These are phyloP conservation scores for Paramecium sonneborni DNA, from an alignment of 73 alveolate species.

Conservation along the genomic window DNA sequence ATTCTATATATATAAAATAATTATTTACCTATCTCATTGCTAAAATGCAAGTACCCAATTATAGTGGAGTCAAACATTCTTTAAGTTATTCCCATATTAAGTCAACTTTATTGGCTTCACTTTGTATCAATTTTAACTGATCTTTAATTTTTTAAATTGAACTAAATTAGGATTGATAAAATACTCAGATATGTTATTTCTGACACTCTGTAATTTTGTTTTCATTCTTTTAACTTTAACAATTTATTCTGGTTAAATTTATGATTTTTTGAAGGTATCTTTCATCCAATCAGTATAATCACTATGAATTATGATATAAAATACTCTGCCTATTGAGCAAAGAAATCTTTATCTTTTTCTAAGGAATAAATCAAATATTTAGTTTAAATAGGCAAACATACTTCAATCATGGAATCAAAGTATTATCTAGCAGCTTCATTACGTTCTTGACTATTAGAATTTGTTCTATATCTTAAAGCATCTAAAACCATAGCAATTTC, in stretches of 20 bases:
- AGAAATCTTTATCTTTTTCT: constrained; percentile 47
- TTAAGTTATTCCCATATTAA: constrained; percentile 16
- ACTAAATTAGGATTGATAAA: not conserved
- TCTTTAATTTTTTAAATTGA: not conserved
- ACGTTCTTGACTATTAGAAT: constrained; percentile 54
- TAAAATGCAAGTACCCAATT: constrained; percentile 19
- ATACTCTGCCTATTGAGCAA: constrained; percentile 17
- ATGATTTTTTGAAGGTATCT: constrained; percentile 4
- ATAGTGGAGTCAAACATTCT: constrained; percentile 18
- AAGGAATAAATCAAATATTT: constrained; percentile 8
- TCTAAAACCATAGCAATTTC: constrained; percentile 57
- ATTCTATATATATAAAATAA: not conserved
- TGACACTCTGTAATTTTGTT: not conserved
- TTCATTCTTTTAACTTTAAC: constrained; percentile 21
- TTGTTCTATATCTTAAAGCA: constrained; percentile 60
- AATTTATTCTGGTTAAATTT: constrained; percentile 37
- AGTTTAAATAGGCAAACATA: constrained; percentile 57
- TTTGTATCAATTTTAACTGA: not conserved
- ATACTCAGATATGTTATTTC: constrained; percentile 8
- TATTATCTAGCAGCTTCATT: constrained; percentile 57
- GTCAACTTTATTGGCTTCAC: constrained; percentile 31
- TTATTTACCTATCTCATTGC: constrained; percentile 8
- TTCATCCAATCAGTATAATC: constrained; percentile 48
- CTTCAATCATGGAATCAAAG: constrained; percentile 55
- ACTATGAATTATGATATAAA: not conserved